These are phyloP conservation scores for Kodamaea laetipori DNA, from an alignment of 805 yeast species.

Conservation along the genomic window DNA sequence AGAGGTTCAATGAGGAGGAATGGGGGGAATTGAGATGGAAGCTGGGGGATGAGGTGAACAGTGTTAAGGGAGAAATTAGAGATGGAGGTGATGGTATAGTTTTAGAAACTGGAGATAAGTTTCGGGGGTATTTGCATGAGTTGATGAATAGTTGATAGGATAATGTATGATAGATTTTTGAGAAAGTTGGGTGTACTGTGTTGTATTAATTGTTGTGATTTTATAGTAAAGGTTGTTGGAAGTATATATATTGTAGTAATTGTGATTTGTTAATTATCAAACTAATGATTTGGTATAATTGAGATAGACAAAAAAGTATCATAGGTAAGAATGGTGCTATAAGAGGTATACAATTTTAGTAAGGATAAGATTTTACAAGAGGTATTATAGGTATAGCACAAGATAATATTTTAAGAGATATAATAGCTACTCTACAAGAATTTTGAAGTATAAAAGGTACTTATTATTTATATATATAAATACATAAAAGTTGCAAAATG, in stretches of 20 bases:
- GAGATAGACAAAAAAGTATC: background rate
- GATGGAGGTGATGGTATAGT: constrained; percentile 19
- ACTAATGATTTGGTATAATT: background rate
- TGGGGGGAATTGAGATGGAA: constrained; percentile 40
- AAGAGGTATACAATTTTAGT: background rate
- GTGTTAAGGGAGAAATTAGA: constrained; percentile 19
- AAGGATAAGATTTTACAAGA: too few species aligned
- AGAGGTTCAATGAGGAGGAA: constrained; percentile 43
- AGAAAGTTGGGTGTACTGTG: too few species aligned
- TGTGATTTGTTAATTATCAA: too few species aligned
- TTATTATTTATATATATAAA: too few species aligned
- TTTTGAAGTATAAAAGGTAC: too few species aligned
- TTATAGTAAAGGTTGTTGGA: background rate
- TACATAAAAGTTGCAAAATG: too few species aligned
- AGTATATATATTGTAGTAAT: background rate
- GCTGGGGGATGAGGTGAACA: constrained; percentile 19
- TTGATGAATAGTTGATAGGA: constrained; percentile 19
- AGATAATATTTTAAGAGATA: too few species aligned
- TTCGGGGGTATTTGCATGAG: constrained; percentile 29
- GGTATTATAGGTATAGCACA: too few species aligned
- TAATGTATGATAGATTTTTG: background rate
- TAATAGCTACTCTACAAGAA: too few species aligned
- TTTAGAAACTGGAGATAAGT: constrained; percentile 25
- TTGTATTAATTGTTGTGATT: too few species aligned
- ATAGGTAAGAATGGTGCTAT: too few species aligned